A percentile compares a stretch with the other conserved stretches of the same genome.
Evolutionary conservation across 768 basidiomycete species (phyloP).

Genomic region (Agaricus blazei): DNA sequence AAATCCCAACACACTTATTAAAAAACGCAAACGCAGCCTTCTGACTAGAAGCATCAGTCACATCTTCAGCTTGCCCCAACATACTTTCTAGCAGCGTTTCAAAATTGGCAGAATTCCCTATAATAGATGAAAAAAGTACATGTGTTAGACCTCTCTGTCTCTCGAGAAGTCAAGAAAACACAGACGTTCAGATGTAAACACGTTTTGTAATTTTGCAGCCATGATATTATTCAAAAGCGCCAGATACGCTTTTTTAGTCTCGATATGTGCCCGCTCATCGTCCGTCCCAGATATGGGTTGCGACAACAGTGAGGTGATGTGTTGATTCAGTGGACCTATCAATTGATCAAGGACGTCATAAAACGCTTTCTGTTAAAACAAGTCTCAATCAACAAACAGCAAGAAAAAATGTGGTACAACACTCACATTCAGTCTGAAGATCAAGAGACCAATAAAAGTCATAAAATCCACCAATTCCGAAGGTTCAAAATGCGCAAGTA

Average conservation of each 20-base stretch:
- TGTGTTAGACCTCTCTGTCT: no score
- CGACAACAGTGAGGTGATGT: constrained; percentile 75
- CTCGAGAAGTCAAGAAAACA: no score
- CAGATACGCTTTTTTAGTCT: constrained; percentile 89
- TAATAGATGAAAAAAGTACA: constrained; percentile 3
- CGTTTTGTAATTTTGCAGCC: constrained; percentile 70
- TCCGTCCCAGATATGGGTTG: constrained; percentile 85
- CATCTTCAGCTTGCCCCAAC: constrained; percentile 66
- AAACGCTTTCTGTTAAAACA: constrained; percentile 61
- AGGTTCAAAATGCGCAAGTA: constrained; percentile 90
- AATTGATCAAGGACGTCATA: constrained; percentile 88
- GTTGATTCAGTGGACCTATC: constrained; percentile 77
- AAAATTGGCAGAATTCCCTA: constrained; percentile 51
- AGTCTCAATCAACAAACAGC: neutral
- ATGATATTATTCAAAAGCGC: constrained; percentile 76
- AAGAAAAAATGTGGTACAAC: constrained; percentile 7
- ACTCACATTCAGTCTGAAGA: constrained; percentile 85
- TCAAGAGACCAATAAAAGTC: constrained; percentile 87
- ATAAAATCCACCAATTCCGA: constrained; percentile 93
- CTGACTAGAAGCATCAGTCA: constrained; percentile 71
- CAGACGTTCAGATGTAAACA: constrained; percentile 87
- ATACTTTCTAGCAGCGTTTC: constrained; percentile 75
- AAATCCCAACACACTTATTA: constrained; percentile 56
- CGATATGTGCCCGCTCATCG: constrained; percentile 69
- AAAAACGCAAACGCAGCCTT: constrained; percentile 81